These are phyloP conservation scores for Avena insularis DNA, from an alignment of 176 grass and related monocot genomes.

Conservation along the genomic window DNA sequence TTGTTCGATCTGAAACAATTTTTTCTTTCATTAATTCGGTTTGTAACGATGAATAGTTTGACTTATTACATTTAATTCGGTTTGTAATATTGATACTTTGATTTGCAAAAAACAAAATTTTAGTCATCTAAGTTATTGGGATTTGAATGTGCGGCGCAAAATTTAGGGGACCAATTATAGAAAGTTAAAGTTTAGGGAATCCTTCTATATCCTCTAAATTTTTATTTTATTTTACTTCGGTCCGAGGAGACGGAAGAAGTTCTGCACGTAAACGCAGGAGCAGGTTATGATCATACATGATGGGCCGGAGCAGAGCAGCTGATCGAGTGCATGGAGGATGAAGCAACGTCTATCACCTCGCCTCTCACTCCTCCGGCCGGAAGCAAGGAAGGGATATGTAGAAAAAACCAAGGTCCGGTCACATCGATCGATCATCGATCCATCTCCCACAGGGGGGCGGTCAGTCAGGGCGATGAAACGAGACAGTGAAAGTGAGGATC, in stretches of 20 bases:
- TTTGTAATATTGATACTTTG: too few relatives aligned
- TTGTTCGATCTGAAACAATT: too few relatives aligned
- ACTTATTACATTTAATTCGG: too few relatives aligned
- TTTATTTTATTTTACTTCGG: too few relatives aligned
- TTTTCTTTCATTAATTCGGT: too few relatives aligned
- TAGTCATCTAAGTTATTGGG: too few relatives aligned
- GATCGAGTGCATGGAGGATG: not conserved
- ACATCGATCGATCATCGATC: not conserved
- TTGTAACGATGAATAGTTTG: too few relatives aligned
- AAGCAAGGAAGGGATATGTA: not conserved
- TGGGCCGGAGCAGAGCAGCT: not conserved
- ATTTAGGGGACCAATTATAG: too few relatives aligned
- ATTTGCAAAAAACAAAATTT: too few relatives aligned
- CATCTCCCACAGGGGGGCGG: not conserved
- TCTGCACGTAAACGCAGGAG: not conserved
- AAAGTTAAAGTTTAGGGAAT: too few relatives aligned
- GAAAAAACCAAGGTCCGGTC: conserved; percentile 12
- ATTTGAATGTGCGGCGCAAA: too few relatives aligned
- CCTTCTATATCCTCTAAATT: too few relatives aligned
- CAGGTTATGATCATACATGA: not conserved
- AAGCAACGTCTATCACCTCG: not conserved
- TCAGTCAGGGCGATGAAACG: conserved; percentile 1
- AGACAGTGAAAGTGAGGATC: conserved; percentile 4
- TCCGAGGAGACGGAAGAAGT: not conserved
- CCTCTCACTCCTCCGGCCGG: not conserved